Base-by-base conservation (phyloP, 192 early-diverging fungal species). In the Borealophlyctis nickersoniae region DNA sequence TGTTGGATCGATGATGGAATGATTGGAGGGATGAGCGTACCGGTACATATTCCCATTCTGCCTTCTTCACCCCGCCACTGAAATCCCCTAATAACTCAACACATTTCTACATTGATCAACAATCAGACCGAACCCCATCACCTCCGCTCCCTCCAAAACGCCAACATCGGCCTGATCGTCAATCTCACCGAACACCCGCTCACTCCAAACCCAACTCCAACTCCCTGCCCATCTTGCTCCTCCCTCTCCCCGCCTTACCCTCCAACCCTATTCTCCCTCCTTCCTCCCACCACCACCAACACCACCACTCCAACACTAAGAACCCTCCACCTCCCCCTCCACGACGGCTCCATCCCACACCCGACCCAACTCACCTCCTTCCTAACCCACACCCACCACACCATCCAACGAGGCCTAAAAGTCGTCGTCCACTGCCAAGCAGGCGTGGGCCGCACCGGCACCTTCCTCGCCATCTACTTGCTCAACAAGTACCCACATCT, bases 351-450 rank as follows among this genome's bases (percentile, higher is more conserved):
- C 29, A 69, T 74, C 3, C 79, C 79, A 3, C 27, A 59, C 48
- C 56, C 63, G 29, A 33, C 58, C 36, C 76, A 77, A 53, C 34
- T 81, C 23, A 54, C 64, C 14, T 24, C 67, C 19, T 81, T 81
- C 39, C 36, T 72, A 50, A 69, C 56, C 23, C 68, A 77, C 32
- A 58, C 76, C 22, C 23, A 36, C 0, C 54, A 30, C 5, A 60
- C 65, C n/a, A 76, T 81, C 56, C 33, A 50, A 26, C 60, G 51
- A 2, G 70, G 72, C 9, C 60, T 67, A 56, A 60, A 64, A 36
- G 79, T 81, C 28, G 45, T 69, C 14, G 76, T 81, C 2, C 79
- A 81, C 58, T 81, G 79, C 45, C 79, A 81, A 56, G 79, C 79
- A 5, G 79, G 79, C 30, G 76, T 81, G 27, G 79, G 79, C 24